Evolutionary conservation across 768 basidiomycete species (phyloP), one percentile per base, ranked within the genome.

Genomic region (Pholiota molesta): DNA sequence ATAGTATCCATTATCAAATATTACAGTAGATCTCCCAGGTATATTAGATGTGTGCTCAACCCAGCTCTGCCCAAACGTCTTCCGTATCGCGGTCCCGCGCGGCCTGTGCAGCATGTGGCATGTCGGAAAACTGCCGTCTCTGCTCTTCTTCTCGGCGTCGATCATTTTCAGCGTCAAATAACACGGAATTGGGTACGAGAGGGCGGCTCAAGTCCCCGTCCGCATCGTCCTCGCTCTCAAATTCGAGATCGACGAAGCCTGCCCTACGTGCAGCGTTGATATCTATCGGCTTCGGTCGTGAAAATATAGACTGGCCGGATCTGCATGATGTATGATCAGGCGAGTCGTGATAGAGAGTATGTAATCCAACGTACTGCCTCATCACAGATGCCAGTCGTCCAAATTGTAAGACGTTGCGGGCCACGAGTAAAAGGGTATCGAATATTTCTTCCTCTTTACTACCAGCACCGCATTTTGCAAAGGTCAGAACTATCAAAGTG

Each of bases 381-480:
- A 98, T 91, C 54, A 99, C 94, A 21, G 93, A 84, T 17, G 95
- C 97, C 17, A 99, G 81, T 26, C 96, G 86, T 29, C 91, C 89
- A 71, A 98, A 98, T 67, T 96, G 94, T 59, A 99, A 84, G 59
- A 95, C 86, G 72, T 98, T 99, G 44, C 97, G 86, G 19, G 92
- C 94, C 66, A 99, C 88, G 28, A 99, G 87, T 26, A 99, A 80
- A 57, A 98, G 78, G 2, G 94, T 97, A 72, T 99, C 97, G 52
- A 99, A 83, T 1, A 99, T 79, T 69, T 97, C 96, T 76, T 99
- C 97, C 69, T 94, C 92, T 77, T 93, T 94, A 73, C 91, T 94
- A 39, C 87, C 86, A 31, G 85, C 70, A 23, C 89, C 90, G 72
- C 94, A 95, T 54, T 90, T 88, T n/a, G 91, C 89, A 72, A 95